phyloP scores from a whole-genome alignment of 257 asterid species.

The Jaltomata sinuosa region DNA sequence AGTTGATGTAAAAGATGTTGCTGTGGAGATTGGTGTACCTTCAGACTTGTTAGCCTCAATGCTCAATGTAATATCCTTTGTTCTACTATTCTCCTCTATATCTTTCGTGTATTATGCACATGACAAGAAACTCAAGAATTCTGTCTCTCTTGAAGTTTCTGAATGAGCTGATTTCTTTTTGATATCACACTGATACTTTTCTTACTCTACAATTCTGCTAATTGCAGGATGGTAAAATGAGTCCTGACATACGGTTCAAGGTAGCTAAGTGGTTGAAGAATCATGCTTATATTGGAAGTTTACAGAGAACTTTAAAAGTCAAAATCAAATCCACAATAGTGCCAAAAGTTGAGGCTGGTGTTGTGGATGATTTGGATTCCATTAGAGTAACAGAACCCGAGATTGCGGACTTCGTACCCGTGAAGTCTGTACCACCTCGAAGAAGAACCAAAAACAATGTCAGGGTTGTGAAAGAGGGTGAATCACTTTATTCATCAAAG shows the following conservation, averaged over 20 bases:
- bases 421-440: constrained; percentile 69
- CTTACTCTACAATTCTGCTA: background rate
- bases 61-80: constrained; percentile 47
- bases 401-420: constrained; percentile 46
- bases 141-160: background rate
- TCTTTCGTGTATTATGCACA: constrained; percentile 5
- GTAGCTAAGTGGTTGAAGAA: constrained; percentile 63
- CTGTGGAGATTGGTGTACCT: constrained; percentile 71
- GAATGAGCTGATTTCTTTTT: background rate
- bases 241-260: constrained; percentile 50
- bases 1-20: constrained; percentile 59
- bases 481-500: constrained; percentile 16
- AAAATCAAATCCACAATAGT: constrained; percentile 29
- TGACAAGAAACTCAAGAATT: constrained; percentile 2
- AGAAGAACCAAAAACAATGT: constrained; percentile 67
- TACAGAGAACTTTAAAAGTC: constrained; percentile 41
- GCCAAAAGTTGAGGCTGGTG: constrained; percentile 35
- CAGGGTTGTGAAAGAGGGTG: constrained; percentile 36
- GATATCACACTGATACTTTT: background rate
- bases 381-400: constrained; percentile 39
- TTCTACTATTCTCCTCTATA: background rate
- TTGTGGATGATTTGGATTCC: constrained; percentile 33
- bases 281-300: constrained; percentile 49
- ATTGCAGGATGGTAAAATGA: constrained; percentile 54
- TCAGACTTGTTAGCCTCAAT: constrained; percentile 48